A percentile compares a stretch with the other conserved stretches of the same genome.
Conservation (phyloP, 106 monocot genomes). For the Hemerocallis citrina region DNA sequence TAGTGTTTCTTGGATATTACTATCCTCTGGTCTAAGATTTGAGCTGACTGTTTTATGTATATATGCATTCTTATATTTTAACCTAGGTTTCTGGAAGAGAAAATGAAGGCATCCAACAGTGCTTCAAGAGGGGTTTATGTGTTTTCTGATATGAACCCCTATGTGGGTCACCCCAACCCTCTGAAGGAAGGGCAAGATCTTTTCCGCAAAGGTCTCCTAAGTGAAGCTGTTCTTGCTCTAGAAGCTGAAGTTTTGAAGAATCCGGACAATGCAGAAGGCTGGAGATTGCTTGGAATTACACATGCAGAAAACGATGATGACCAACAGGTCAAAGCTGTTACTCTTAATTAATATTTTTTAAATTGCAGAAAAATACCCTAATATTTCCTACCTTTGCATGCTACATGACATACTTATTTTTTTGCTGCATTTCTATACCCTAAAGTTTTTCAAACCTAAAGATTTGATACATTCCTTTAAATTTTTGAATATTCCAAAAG, state of each 20-base stretch:
- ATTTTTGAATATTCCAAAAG: too few relatives aligned
- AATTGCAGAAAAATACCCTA: too few relatives aligned
- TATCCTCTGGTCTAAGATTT: background rate
- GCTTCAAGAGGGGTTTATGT: conserved; percentile 77
- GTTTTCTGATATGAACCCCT: conserved; percentile 92
- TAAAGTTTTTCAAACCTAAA: too few relatives aligned
- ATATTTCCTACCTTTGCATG: too few relatives aligned
- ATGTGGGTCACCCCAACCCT: conserved; percentile 96
- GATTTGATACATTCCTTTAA: too few relatives aligned
- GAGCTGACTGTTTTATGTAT: background rate
- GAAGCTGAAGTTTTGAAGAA: conserved; percentile 98
- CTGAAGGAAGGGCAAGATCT: conserved; percentile 93
- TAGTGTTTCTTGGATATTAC: background rate
- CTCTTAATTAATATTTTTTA: conserved; percentile 10
- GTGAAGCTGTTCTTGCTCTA: conserved; percentile 98
- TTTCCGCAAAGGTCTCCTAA: conserved; percentile 98
- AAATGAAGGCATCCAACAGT: conserved; percentile 31
- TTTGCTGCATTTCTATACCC: too few relatives aligned
- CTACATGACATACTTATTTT: too few relatives aligned
- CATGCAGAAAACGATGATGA: conserved; percentile 99
- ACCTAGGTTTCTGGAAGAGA: conserved; percentile 68
- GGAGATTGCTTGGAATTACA: conserved; percentile 93
- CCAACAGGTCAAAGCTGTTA: conserved; percentile 64
- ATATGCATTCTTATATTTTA: too few relatives aligned
- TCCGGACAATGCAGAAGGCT: conserved; percentile 93